Base-by-base conservation (phyloP, 345 rosid genomes). In the Diplotaxis tenuifolia region DNA sequence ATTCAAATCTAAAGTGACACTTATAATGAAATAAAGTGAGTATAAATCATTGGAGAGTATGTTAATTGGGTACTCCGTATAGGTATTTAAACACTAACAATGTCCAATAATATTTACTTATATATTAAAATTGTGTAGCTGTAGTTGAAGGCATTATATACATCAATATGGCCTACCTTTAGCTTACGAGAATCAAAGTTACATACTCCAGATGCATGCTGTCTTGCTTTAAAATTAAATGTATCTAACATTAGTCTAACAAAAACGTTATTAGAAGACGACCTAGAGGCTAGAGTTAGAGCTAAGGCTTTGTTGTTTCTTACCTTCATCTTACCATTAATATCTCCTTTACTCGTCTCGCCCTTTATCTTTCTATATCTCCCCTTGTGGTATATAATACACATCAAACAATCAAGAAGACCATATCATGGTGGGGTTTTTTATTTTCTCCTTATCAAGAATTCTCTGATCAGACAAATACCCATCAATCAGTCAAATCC, bases 401-500 rank as follows among this genome's bases (percentile, higher is more conserved):
- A 72, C 68, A 77, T 76, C 75, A 81, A 85, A 75, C 84, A 83
- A 83, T 81, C 86, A 86, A 82, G 87, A 82, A 74, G 83, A 87
- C 78, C 85, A 82, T 84, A 87, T 78, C 79, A 80, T 79, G 82
- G 86, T 78, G 80, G 80, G 82, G 82, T 75, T 82, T 77, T 69
- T 19, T 62, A 68, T 69, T 81, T 78, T 81, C 86, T 52, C 78
- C 83, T 87, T 75, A 74, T 78, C 80, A 79, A 78, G 78, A 71
- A 76, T 77, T 79, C 81, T 68, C 79, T 85, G 86, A 82, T 84
- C 85, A 74, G 88, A 87, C 94, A 83, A 68, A 68, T 78, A 75
- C 82, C 91, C 82, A 83, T 90, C 96, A 87, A 82, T 92, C 98
- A 87, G 65, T 71, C 75, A 76, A 65, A 82, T 86, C 91, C 84